A percentile compares a stretch with the other conserved stretches of the same genome.
These are phyloP conservation scores for Gossypium schwendimanii DNA, from an alignment of 441 rosid species.

Conservation along the genomic window DNA sequence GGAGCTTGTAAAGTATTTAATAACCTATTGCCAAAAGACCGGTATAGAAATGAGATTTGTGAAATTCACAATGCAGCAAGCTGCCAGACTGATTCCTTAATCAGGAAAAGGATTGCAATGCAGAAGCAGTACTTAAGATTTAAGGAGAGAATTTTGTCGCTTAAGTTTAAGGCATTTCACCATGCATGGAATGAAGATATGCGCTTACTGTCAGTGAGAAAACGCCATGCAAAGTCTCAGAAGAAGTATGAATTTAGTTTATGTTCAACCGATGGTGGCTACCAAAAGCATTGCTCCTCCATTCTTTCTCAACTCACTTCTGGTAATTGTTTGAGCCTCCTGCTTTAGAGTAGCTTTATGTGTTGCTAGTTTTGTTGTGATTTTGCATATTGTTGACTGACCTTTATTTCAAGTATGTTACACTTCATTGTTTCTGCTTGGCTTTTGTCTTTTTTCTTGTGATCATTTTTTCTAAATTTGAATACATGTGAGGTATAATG, in stretches of 20 bases:
- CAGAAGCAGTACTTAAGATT: constrained; percentile 45
- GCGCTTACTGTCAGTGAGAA: constrained; percentile 43
- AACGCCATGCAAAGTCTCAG: constrained; percentile 55
- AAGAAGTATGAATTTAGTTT: constrained; percentile 53
- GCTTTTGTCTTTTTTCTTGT: not conserved
- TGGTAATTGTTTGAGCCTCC: constrained; percentile 36
- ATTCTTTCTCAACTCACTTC: constrained; percentile 59
- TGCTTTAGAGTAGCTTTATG: not conserved
- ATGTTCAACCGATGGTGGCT: constrained; percentile 39
- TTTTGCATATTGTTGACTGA: not conserved
- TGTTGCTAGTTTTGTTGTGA: not conserved
- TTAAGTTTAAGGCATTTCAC: constrained; percentile 73
- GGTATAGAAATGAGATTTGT: constrained; percentile 25
- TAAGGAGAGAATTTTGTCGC: constrained; percentile 72
- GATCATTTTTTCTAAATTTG: not conserved
- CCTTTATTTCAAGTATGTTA: not conserved
- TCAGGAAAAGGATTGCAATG: constrained; percentile 41
- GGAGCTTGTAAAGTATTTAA: constrained; percentile 50
- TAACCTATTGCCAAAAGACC: constrained; percentile 45
- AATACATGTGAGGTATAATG: not conserved
- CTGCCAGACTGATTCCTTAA: constrained; percentile 28
- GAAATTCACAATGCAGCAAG: constrained; percentile 22
- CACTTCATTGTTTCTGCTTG: not conserved
- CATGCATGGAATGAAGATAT: constrained; percentile 84
- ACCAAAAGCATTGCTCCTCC: constrained; percentile 57